These are phyloP conservation scores for Trypanosoma grayi DNA, from an alignment of 208 protist genomes.

Conservation along the genomic window DNA sequence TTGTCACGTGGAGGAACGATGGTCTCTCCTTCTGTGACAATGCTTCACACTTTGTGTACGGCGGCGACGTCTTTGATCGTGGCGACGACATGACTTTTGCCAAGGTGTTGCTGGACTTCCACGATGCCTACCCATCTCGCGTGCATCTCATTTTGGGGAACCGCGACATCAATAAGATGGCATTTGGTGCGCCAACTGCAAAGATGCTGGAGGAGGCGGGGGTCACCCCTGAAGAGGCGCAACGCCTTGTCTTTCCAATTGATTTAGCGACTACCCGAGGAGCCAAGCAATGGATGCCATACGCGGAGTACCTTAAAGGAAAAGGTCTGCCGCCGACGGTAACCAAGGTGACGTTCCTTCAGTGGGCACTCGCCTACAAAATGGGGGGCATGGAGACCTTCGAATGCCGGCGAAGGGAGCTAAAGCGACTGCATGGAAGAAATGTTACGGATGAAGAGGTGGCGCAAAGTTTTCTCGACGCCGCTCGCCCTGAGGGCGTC, in stretches of 20 bases:
- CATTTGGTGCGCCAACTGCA: slow-evolving; percentile 30
- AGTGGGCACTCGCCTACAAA: slow-evolving; percentile 70
- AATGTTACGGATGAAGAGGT: slow-evolving; percentile 47
- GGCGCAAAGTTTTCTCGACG: slow-evolving; percentile 61
- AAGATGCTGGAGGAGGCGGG: slow-evolving; percentile 17
- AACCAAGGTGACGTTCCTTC: slow-evolving; percentile 30
- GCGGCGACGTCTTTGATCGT: slow-evolving; percentile 89
- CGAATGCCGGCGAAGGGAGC: slow-evolving; percentile 61
- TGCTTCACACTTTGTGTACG: slow-evolving; percentile 81
- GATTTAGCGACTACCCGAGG: slow-evolving; percentile 19
- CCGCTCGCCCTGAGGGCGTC: slow-evolving; percentile 53
- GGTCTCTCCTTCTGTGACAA: slow-evolving; percentile 47
- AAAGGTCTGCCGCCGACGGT: slow-evolving; percentile 7
- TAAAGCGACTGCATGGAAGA: slow-evolving; percentile 26
- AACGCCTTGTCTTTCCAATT: slow-evolving; percentile 20
- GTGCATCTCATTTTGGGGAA: slow-evolving; percentile 90
- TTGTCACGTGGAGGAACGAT: slow-evolving; percentile 18
- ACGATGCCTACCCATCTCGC: slow-evolving; percentile 60
- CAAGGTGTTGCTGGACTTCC: slow-evolving; percentile 64
- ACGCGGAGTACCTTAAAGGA: slow-evolving; percentile 16
- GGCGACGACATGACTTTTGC: slow-evolving; percentile 71
- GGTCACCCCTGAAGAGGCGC: slow-evolving; percentile 23
- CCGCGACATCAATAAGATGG: slow-evolving; percentile 91
- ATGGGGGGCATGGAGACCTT: slow-evolving; percentile 63
- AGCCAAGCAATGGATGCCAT: slow-evolving; percentile 9